Conservation (phyloP, 768 basidiomycete genomes). For the Lentinula detonsa region DNA sequence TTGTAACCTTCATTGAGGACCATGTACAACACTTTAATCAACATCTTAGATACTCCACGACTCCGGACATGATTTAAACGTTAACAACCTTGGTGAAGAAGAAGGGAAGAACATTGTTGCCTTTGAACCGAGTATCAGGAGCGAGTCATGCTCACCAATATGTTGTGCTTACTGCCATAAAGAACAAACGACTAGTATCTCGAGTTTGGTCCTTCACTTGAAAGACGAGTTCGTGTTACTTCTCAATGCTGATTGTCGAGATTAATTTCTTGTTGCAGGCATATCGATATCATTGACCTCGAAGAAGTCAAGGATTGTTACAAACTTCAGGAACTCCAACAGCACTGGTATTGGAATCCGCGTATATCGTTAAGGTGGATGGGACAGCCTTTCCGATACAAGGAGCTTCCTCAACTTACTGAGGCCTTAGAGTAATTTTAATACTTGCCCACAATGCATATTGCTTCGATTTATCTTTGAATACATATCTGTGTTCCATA, state of each 20-base stretch:
- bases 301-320: not conserved
- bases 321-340: not conserved
- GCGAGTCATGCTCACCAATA: not conserved
- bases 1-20: not conserved
- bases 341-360: not conserved
- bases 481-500: too few species aligned
- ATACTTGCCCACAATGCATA: too few species aligned
- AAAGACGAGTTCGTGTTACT: not conserved
- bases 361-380: not conserved
- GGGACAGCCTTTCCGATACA: not conserved
- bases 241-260: not conserved
- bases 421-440: too few species aligned
- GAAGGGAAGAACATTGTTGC: not conserved
- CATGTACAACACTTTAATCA: not conserved
- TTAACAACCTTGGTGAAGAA: not conserved
- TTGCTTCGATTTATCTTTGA: too few species aligned
- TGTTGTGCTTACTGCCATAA: not conserved
- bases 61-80: not conserved
- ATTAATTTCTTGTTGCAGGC: not conserved
- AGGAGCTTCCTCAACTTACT: not conserved
- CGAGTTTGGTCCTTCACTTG: not conserved
- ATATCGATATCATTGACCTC: not conserved
- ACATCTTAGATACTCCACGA: not conserved
- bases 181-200: not conserved
- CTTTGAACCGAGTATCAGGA: not conserved